Evolutionary conservation across 768 basidiomycete species (phyloP).

Genomic region (Pleurotus sapidus): DNA sequence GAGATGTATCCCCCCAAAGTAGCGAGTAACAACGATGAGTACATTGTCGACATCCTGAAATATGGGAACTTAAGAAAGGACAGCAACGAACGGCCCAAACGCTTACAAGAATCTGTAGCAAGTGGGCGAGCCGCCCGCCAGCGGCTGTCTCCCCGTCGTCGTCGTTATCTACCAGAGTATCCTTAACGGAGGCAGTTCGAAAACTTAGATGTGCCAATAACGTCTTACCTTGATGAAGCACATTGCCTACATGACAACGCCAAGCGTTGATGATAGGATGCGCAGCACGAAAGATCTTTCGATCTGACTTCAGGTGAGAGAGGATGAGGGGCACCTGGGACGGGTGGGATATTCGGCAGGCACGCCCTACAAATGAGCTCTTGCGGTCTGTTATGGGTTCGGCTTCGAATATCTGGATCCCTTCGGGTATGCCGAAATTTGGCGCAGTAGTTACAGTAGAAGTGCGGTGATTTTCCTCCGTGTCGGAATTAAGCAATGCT

Average conservation of each 20-base stretch:
- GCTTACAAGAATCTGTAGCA: constrained; percentile 82
- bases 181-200: background rate
- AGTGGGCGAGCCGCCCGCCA: constrained; percentile 84
- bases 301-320: constrained; percentile 65
- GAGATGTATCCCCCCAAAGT: constrained; percentile 89
- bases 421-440: constrained; percentile 42
- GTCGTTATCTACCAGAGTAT: constrained; percentile 69
- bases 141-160: constrained; percentile 95
- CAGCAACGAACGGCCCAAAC: background rate
- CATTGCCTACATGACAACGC: constrained; percentile 64
- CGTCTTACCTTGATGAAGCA: constrained; percentile 70
- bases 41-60: constrained; percentile 76
- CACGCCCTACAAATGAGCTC: constrained; percentile 83
- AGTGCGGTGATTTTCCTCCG: constrained; percentile 11
- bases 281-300: constrained; percentile 69
- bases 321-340: constrained; percentile 69
- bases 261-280: constrained; percentile 84
- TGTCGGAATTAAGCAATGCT: constrained; percentile 5
- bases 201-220: background rate
- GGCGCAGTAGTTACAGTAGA: constrained; percentile 18
- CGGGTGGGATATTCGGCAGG: constrained; percentile 76
- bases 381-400: constrained; percentile 86
- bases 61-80: too few relatives aligned
- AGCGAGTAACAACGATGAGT: constrained; percentile 88
- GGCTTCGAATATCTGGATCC: constrained; percentile 63